phyloP scores from a whole-genome alignment of 2,329 filamentous ascomycete genomes.

The Aspergillus fumigatus region DNA sequence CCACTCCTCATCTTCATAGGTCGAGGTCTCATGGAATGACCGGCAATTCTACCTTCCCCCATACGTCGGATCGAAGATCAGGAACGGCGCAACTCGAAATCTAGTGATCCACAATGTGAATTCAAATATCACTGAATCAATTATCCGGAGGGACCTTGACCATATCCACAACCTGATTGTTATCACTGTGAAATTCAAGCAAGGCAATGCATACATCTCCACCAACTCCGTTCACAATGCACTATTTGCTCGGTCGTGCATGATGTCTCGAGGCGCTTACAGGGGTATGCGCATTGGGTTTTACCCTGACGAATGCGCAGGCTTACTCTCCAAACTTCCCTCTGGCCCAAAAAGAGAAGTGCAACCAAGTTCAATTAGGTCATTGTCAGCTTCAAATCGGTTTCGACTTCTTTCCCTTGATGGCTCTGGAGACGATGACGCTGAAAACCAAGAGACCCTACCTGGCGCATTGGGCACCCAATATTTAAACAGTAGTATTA shows the following conservation, averaged over 20 bases:
- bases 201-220: slow-evolving; percentile 61
- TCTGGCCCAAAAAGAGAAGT: slow-evolving; percentile 25
- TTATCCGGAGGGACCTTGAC: slow-evolving; percentile 68
- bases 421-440: slow-evolving; percentile 33
- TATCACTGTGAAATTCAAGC: slow-evolving; percentile 58
- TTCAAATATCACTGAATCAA: slow-evolving; percentile 56
- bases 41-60: slow-evolving; percentile 63
- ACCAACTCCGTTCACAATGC: slow-evolving; percentile 75
- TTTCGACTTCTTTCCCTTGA: slow-evolving; percentile 58
- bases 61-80: slow-evolving; percentile 62
- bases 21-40: slow-evolving; percentile 65
- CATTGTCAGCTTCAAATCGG: slow-evolving; percentile 47
- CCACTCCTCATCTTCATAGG: slow-evolving; percentile 41
- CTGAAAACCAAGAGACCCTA: slow-evolving; percentile 25
- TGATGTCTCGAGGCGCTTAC: slow-evolving; percentile 66
- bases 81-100: slow-evolving; percentile 66
- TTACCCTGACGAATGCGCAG: slow-evolving; percentile 67
- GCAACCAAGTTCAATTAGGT: slow-evolving; percentile 31
- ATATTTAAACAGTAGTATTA: slow-evolving; percentile 9
- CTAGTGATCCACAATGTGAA: slow-evolving; percentile 61
- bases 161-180: slow-evolving; percentile 78
- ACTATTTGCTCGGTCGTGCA: slow-evolving; percentile 70
- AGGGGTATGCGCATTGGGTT: slow-evolving; percentile 67
- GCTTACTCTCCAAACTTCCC: slow-evolving; percentile 46
- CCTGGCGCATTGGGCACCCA: slow-evolving; percentile 10